Conservation (phyloP, 2,329 filamentous ascomycete genomes). For the Coniochaeta pulveracea region DNA sequence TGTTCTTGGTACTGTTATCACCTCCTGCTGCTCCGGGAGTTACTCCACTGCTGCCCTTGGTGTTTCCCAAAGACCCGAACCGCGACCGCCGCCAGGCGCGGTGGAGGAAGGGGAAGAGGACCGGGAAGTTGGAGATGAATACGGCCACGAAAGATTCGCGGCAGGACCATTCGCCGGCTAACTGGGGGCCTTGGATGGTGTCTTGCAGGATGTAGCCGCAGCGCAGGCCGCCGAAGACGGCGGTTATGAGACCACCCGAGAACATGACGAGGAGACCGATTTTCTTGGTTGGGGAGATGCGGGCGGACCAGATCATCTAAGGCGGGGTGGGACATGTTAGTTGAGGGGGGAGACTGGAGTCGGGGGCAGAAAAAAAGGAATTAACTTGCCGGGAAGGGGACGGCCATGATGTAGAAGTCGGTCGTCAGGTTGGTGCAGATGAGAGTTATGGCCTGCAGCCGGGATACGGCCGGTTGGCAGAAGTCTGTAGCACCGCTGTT, state of each 20-base stretch:
- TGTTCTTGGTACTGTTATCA: not conserved
- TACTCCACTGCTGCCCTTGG: not conserved
- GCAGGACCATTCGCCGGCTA: slow-evolving; percentile 3
- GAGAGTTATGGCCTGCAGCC: not conserved
- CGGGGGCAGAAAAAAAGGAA: not conserved
- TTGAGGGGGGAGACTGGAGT: too few relatives aligned
- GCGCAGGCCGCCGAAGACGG: not conserved
- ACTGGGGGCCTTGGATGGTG: not conserved
- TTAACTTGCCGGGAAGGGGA: not conserved
- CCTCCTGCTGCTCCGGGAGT: not conserved
- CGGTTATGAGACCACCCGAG: not conserved
- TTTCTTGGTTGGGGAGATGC: slow-evolving; percentile 1
- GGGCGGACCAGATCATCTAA: slow-evolving; percentile 1
- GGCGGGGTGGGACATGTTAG: not conserved
- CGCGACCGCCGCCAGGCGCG: not conserved
- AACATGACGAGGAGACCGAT: slow-evolving; percentile 1
- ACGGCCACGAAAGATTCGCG: slow-evolving; percentile 15
- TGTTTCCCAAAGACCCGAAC: not conserved
- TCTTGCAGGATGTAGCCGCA: not conserved
- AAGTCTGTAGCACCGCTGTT: not conserved
- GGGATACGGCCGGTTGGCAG: not conserved
- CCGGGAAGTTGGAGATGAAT: slow-evolving; percentile 10
- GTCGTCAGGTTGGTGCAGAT: not conserved
- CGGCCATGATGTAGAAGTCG: slow-evolving; percentile 1
- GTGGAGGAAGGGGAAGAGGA: slow-evolving; percentile 2